A percentile compares a stretch with the other conserved stretches of the same genome.
These are phyloP conservation scores for Volvariella volvacea DNA, from an alignment of 1,284 basidiomycete genomes.

Conservation along the genomic window DNA sequence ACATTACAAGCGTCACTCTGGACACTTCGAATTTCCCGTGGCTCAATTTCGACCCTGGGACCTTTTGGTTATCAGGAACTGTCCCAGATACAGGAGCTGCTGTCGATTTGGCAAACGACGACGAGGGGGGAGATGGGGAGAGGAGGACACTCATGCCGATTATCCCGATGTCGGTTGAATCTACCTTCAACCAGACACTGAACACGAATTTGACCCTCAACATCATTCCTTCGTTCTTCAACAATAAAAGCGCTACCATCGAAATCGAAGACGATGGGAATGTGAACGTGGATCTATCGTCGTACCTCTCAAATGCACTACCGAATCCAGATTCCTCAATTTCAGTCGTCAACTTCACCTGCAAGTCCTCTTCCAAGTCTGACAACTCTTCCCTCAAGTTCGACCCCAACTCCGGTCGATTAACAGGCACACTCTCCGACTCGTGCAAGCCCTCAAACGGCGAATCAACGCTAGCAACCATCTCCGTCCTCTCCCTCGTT, in stretches of 20 bases:
- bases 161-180: conserved; percentile 32
- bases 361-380: not conserved
- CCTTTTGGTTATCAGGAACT: conserved; percentile 56
- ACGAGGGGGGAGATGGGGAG: conserved; percentile 10
- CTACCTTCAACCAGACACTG: conserved; percentile 62
- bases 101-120: conserved; percentile 21
- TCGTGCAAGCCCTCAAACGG: not conserved
- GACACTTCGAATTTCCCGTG: conserved; percentile 56
- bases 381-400: conserved; percentile 23
- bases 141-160: conserved; percentile 44
- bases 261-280: conserved; percentile 35
- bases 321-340: too few species aligned
- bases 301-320: conserved; percentile 44
- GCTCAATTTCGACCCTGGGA: conserved; percentile 56
- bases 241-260: conserved; percentile 44
- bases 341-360: too few species aligned
- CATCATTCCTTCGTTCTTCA: conserved; percentile 67
- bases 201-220: conserved; percentile 55
- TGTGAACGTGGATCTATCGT: conserved; percentile 42
- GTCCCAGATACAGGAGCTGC: too few species aligned
- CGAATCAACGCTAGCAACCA: conserved; percentile 29
- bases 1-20: conserved; percentile 46
- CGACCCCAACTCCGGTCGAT: conserved; percentile 22
- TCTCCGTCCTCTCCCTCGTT: conserved; percentile 55
- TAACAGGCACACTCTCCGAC: not conserved